Evolutionary conservation across 2,329 filamentous ascomycete genomes (phyloP), one percentile per base, ranked within the genome.

Genomic region (Cyclaneusma minus): DNA sequence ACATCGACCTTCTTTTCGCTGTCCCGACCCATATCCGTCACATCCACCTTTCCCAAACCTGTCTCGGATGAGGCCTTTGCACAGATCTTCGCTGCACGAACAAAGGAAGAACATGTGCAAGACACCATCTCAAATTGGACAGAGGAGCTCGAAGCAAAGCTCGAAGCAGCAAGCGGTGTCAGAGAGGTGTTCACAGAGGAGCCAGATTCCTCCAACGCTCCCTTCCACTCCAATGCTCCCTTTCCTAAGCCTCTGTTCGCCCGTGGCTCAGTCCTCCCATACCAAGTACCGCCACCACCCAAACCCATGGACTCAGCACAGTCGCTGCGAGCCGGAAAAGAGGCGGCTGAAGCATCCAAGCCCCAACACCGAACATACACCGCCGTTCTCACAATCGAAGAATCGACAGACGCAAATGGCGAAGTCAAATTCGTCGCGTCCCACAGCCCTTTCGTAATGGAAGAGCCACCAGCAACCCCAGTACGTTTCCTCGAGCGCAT

Each of bases 1-100:
- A 62, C 93, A 23, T 89, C 87, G 6, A 78, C 78, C 33, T 95
- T 98, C 64, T 95, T 95, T 61, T 91, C 85, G 35, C 77, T 92
- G 38, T 83, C 98, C 55, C 75, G 89, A 34, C 89, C 89, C 23
- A 87, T 98, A 45, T 92, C 83, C 29, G 71, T 94, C 38, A 84
- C 76, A 25, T 74, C 76, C 41, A 75, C 77, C 39, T 75, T 93
- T 45, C 89, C 79, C 29, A 72, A 68, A 41, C 60, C 65, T 12
- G 66, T 84, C 23, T 72, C 68, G 27, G 62, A 77, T 35, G 76
- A 80, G 46, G 65, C 75, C 25, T 94, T 95, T 51, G 75, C 81
- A 35, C 65, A 77, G 44, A 85, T 98, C 45, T 95, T 95, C 51
- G 62, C 73, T 22, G 48, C 58, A 30, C 64, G 60, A 28, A 51